phyloP scores from a whole-genome alignment of 169 alveolate genomes.

The Plasmodium vinckei region DNA sequence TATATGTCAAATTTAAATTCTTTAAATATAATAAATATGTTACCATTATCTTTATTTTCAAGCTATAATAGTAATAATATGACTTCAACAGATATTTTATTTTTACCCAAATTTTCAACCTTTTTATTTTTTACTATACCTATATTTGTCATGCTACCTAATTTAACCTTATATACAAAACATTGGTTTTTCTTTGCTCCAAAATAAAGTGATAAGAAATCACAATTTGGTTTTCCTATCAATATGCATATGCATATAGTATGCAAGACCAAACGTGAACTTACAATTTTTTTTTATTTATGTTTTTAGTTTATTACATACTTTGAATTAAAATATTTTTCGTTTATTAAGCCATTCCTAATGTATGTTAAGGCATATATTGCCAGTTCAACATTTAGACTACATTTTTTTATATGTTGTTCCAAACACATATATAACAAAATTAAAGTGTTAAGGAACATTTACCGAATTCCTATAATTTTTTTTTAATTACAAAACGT shows the following conservation, averaged over 20 bases:
- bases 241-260: neutral
- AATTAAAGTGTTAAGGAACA: too few relatives aligned
- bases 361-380: too few relatives aligned
- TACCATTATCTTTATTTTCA: constrained; percentile 70
- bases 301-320: too few relatives aligned
- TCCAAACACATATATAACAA: too few relatives aligned
- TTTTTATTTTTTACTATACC: constrained; percentile 72
- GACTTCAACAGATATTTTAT: constrained; percentile 70
- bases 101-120: constrained; percentile 70
- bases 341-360: too few relatives aligned
- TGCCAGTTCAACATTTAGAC: too few relatives aligned
- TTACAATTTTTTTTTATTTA: too few relatives aligned
- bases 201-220: neutral
- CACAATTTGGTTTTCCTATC: neutral
- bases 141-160: constrained; percentile 68
- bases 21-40: constrained; percentile 46
- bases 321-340: too few relatives aligned
- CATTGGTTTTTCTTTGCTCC: constrained; percentile 77
- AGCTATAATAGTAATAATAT: constrained; percentile 69
- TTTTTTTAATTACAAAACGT: too few relatives aligned
- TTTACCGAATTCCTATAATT: too few relatives aligned
- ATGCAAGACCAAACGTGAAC: neutral
- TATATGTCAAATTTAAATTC: constrained; percentile 72
- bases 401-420: too few relatives aligned
- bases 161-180: constrained; percentile 62